phyloP scores from a whole-genome alignment of 169 alveolate genomes.

The Plasmodium sp. region DNA sequence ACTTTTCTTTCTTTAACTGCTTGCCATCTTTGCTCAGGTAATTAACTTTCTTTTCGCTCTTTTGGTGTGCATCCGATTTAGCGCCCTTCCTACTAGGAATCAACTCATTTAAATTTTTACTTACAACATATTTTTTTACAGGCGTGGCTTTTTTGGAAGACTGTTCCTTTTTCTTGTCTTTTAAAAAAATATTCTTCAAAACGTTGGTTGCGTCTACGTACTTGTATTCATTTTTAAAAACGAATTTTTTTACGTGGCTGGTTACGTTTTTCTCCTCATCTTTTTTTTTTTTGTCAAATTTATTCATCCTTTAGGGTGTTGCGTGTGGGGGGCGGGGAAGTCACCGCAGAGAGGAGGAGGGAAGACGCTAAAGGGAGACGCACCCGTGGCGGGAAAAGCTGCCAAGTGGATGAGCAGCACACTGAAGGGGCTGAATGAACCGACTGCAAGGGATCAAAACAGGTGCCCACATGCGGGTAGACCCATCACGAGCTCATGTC shows the following conservation, averaged over 20 bases:
- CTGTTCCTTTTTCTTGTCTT: constrained; percentile 36
- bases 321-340: background rate
- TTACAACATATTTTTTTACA: constrained; percentile 17
- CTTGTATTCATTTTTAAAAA: constrained; percentile 61
- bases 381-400: background rate
- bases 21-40: background rate
- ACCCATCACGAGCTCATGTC: background rate
- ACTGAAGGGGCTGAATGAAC: background rate
- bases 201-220: constrained; percentile 68
- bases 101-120: constrained; percentile 26
- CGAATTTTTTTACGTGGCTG: constrained; percentile 16
- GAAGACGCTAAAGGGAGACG: background rate
- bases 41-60: constrained; percentile 4
- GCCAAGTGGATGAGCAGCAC: background rate
- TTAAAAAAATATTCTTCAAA: constrained; percentile 60
- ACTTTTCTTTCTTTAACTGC: background rate
- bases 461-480: background rate
- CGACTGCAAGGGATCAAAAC: background rate
- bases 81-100: constrained; percentile 6
- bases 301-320: constrained; percentile 25
- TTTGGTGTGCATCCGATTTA: background rate
- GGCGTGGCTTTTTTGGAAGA: constrained; percentile 20
- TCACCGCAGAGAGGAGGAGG: background rate
- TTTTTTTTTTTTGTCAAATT: constrained; percentile 33
- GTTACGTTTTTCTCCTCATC: constrained; percentile 19